These are phyloP conservation scores for Hypholoma sublateritium DNA, from an alignment of 768 basidiomycete species.

Conservation along the genomic window DNA sequence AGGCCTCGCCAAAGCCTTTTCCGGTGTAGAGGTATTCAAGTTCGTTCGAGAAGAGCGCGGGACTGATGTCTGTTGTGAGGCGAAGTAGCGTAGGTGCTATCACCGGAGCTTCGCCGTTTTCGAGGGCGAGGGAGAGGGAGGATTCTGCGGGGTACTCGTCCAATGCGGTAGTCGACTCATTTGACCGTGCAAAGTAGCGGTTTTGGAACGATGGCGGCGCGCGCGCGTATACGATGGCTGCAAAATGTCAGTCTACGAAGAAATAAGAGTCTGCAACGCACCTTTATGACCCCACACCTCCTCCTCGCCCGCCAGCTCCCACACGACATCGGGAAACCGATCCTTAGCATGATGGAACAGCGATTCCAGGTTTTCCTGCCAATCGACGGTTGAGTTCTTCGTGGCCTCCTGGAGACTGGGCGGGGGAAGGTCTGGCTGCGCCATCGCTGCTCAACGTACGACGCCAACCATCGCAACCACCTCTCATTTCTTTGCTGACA, in stretches of 20 bases:
- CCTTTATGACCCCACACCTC: constrained; percentile 97
- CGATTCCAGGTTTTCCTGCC: constrained; percentile 78
- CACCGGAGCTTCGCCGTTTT: constrained; percentile 35
- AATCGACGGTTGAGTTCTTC: constrained; percentile 62
- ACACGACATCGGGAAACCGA: constrained; percentile 95
- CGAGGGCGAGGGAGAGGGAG: constrained; percentile 55
- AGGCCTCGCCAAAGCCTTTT: constrained; percentile 83
- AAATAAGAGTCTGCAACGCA: constrained; percentile 30
- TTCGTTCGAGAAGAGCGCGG: constrained; percentile 83
- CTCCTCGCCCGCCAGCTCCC: constrained; percentile 64
- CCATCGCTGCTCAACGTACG: no score
- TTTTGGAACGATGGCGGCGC: constrained; percentile 91
- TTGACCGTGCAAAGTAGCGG: constrained; percentile 74
- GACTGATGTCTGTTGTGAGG: constrained; percentile 66
- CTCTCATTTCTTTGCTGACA: no score
- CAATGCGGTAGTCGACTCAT: constrained; percentile 8
- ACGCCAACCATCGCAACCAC: no score
- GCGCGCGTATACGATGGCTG: constrained; percentile 93
- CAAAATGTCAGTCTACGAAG: neutral
- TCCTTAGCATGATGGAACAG: constrained; percentile 87
- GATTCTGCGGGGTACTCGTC: constrained; percentile 52
- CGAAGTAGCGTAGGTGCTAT: constrained; percentile 55
- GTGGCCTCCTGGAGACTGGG: constrained; percentile 66
- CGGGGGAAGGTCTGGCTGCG: constrained; percentile 19
- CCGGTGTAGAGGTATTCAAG: constrained; percentile 96